Base-by-base conservation (phyloP, 768 basidiomycete genomes). In the Mycena filopes region DNA sequence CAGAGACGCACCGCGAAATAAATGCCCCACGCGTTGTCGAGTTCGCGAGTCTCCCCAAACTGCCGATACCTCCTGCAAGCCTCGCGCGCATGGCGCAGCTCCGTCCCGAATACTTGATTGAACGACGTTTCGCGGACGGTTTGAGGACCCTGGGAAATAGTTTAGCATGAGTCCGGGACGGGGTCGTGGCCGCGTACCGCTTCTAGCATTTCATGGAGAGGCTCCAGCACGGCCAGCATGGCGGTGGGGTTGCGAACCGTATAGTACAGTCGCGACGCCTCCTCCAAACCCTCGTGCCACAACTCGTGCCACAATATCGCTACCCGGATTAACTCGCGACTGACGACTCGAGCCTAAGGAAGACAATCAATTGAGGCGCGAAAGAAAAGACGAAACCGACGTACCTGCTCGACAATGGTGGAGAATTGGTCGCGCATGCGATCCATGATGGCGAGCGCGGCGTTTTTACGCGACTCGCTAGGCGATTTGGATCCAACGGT, bases 1-100 rank as follows among this genome's bases (percentile, higher is more conserved):
- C 21, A 18, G 6, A 46, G 26, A 76, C 90, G 69, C 73, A 95
- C 95, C 50, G 88, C 89, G 72, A 98, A 99, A 78, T 99, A 99
- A 36, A 98, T 96, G 71, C 99, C 98, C 98, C 98, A 99, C 21
- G 98, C 98, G 73, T 93, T 94, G 73, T 99, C 98, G 50, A 99
- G 80, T 74, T 98, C 95, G 51, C 88, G 88, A 59, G 89, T 86
- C 73, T 99, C 96, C 20, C 93, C 93, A 73, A 92, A 94, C 36
- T 87, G 84, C 42, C 91, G 90, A 81, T 92, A 99, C 48, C 94
- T 87, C 56, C 90, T 86, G 70, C 94, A 95, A 42, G 95, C 95
- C 73, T 96, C 95, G 42, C 95, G 87, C 12, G 98, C 98, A 72
- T 97, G 95, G 33, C 88, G 89, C 26, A 99, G 83, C 73, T 99